A percentile compares a stretch with the other conserved stretches of the same genome.
Conservation (phyloP, 2,329 filamentous ascomycete species). For the Calonectria naviculata region DNA sequence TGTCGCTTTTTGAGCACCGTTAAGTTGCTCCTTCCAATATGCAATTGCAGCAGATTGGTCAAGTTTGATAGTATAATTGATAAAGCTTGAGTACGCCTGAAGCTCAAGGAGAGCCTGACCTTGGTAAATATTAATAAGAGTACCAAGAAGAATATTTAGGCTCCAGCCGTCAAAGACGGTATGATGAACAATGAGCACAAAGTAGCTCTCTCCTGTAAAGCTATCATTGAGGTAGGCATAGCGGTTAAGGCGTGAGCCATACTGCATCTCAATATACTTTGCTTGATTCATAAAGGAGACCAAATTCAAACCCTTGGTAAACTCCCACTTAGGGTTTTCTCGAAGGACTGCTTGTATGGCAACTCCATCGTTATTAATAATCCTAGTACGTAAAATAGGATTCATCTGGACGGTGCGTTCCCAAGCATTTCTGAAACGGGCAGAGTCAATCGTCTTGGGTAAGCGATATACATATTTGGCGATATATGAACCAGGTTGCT, state of each 20-base stretch:
- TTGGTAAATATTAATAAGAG: background rate
- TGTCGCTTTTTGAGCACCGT: slow-evolving; percentile 5
- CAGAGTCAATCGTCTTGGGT: background rate
- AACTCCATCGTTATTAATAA: background rate
- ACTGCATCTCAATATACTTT: slow-evolving; percentile 7
- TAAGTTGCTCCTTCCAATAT: slow-evolving; percentile 7
- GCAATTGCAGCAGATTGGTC: background rate
- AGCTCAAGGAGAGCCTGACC: background rate
- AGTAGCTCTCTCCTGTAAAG: background rate
- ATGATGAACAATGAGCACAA: slow-evolving; percentile 33
- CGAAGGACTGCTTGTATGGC: background rate
- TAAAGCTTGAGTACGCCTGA: slow-evolving; percentile 5
- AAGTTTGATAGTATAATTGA: slow-evolving; percentile 3
- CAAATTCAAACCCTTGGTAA: background rate
- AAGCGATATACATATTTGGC: slow-evolving; percentile 1
- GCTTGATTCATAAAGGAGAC: background rate
- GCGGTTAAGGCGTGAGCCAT: background rate
- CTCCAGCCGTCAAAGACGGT: slow-evolving; percentile 40
- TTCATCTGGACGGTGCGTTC: background rate
- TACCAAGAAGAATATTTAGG: background rate
- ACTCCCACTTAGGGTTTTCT: background rate
- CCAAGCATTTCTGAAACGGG: slow-evolving; percentile 6
- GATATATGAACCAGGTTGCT: slow-evolving; percentile 10
- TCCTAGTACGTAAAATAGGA: slow-evolving; percentile 2
- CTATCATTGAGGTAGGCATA: background rate